Evolutionary conservation across 2,329 filamentous ascomycete genomes (phyloP).

Genomic region (Cladorrhinum sp.): DNA sequence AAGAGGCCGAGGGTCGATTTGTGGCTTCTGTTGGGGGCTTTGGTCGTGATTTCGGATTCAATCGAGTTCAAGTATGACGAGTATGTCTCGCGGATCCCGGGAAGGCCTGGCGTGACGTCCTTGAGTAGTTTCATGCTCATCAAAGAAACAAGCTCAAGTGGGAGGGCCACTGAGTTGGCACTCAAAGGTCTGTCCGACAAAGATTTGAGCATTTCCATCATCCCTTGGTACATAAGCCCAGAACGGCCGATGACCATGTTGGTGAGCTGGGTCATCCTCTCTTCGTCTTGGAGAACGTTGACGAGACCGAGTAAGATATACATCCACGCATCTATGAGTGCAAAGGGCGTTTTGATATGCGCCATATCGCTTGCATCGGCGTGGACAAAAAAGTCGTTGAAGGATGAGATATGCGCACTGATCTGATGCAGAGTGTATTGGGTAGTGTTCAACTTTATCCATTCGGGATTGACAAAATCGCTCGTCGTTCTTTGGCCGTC

Average conservation of each 20-base stretch:
- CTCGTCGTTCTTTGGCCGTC: too few relatives aligned
- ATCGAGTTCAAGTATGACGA: slow-evolving; percentile 41
- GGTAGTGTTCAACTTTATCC: slow-evolving; percentile 16
- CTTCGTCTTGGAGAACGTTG: not conserved
- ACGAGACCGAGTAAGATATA: slow-evolving; percentile 15
- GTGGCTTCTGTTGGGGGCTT: slow-evolving; percentile 40
- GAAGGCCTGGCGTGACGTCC: slow-evolving; percentile 37
- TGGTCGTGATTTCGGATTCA: slow-evolving; percentile 40
- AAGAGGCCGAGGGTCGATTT: slow-evolving; percentile 41
- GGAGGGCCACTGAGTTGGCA: slow-evolving; percentile 39
- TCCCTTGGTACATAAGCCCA: not conserved
- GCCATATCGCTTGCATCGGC: slow-evolving; percentile 29
- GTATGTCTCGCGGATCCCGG: slow-evolving; percentile 42
- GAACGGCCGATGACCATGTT: not conserved
- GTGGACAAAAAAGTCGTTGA: slow-evolving; percentile 33
- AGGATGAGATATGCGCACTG: slow-evolving; percentile 30
- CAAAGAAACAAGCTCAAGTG: slow-evolving; percentile 43
- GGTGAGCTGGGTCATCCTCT: not conserved
- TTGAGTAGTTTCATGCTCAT: slow-evolving; percentile 38
- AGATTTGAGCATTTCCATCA: slow-evolving; percentile 5
- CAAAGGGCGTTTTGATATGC: slow-evolving; percentile 35
- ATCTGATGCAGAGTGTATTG: slow-evolving; percentile 13
- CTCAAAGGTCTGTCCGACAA: slow-evolving; percentile 33
- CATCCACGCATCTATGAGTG: slow-evolving; percentile 40
- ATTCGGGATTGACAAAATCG: too few relatives aligned